Evolutionary conservation across 1,284 basidiomycete genomes (phyloP), one percentile per base, ranked within the genome.

Genomic region (Ceratobasidium sp.): DNA sequence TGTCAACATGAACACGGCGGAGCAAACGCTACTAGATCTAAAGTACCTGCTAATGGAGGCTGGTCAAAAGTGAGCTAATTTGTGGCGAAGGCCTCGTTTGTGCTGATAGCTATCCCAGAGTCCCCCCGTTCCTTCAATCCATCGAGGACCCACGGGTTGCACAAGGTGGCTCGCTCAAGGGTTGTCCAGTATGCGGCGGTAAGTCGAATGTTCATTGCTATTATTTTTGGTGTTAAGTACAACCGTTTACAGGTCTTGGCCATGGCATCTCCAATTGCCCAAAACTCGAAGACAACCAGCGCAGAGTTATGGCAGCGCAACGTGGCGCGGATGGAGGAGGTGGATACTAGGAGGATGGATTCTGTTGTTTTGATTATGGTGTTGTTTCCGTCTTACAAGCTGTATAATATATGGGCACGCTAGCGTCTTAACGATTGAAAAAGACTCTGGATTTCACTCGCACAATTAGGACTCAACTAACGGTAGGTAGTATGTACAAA

Each of bases 11-110:
- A 95, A 94, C 81, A 98, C 97, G 1, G 89, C 93, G 0, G 97
- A 99, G 83, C 97, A 98, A 85, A 99, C 97, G 0, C 85, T 99
- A 63, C 85, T 99, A 78, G 98, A 99, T 87, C 86, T 99, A 79
- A 99, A 99, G 85, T 99, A 99, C 82, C 85, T 99, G 66, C 86
- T 99, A 68, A 93, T 98, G 88, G 98, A 99, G 84, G 97, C 97
- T 1, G 98, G 97, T 73, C 98, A 99, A 85, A 96, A 96, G 94
- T 93, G 77, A 71, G 90, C 87, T 4, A 4, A n/a, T 20, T n/a
- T 65, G 51, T 2, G 17, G 7, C 5, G n/a, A 15, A 54, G 20
- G 3, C 39, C 31, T 7, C n/a, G 28, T 17, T 74, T n/a, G n/a
- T 61, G 33, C 64, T 65, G 39, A 61, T 49, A 65, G 42, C 31